Base-by-base conservation (phyloP, 345 rosid species). In the Passiflora organensis region DNA sequence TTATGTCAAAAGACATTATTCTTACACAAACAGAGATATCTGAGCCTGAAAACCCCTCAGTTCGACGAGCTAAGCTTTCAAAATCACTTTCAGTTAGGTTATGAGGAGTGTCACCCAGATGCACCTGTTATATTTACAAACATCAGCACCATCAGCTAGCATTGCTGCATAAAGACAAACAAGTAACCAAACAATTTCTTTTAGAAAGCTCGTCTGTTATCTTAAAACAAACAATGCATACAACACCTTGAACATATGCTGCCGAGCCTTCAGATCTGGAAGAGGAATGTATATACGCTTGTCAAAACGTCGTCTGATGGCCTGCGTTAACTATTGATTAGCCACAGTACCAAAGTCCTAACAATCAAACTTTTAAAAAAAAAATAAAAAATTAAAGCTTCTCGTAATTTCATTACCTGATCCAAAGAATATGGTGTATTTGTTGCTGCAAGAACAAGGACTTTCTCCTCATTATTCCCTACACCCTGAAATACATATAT, bases 211-310 rank as follows among this genome's bases (percentile, higher is more conserved):
- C n/a, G n/a, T n/a, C n/a, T n/a, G n/a, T n/a, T n/a, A n/a, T n/a
- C 39, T 22, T 38, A 18, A 23, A 56, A 16, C 13, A 37, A 22
- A 24, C 11, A 51, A 17, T 10, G 2, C 67, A 45, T 34, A 34
- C 25, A 58, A 41, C 76, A 90, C 97, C 72, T 90, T 90, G 79
- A 90, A 90, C 80, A 90, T 90, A 64, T 90, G 94, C 47, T 83
- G 91, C 32, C 97, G 75, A 67, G 97, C 97, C 78, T 90, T 90
- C 69, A 56, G 38, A 56, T 90, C 97, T 38, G 97, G 97, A 18
- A 90, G 96, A 15, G 97, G 97, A 72, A 90, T 90, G 62, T 90
- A 90, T 47, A 90, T 90, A 41, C 97, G 88, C 82, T 90, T 90
- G 76, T 90, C 97, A 74, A 90, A 90, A 66, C 97, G 97, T 44